Base-by-base conservation (phyloP, 108 stramenopile species). In the Pseudonitzschia multiseries region DNA sequence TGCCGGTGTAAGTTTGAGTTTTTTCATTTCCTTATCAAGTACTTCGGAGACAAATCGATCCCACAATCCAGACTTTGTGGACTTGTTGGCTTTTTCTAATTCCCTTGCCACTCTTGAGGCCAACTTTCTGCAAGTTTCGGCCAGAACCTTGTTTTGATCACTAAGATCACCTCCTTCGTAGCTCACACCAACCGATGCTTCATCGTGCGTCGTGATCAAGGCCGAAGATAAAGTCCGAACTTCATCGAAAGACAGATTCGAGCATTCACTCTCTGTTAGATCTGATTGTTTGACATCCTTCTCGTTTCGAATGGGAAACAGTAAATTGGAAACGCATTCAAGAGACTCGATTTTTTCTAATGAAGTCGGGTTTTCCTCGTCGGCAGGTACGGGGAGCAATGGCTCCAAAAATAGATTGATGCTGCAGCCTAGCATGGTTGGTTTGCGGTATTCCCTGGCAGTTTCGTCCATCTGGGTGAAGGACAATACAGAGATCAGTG, bases 371-470 rank as follows among this genome's bases (percentile, higher is more conserved):
- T 57, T 57, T 26, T 67, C 66, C 40, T 83, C 92, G 29, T 79
- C 80, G 42, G 67, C 85, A 28, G 77, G 75, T 24, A 70, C 63
- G 0, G 90, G 91, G 33, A 90, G 69, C 15, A 94, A 71, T 12
- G 82, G 79, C 65, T 94, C 93, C 56, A 92, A 31, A 70, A 94
- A 87, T 42, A 94, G 59, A 53, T 85, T 81, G 18, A 81, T 68
- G 48, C 84, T 80, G 24, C 89, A 80, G 1, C 50, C 61, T 12
- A 81, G 62, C 89, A 94, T 92, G 32, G 77, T 81, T 59, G 82
- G 86, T 43, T 71, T 73, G 59, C 68, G 73, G 61, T 72, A 67
- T 14, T 40, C 20, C 0, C 32, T 24, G 51, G 42, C 48, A 50
- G 24, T 33, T n/a, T 65, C 53, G 69, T 87, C 84, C 24, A 70